Conservation (phyloP, 495 filamentous ascomycete genomes). For the Trichoderma gamsii region DNA sequence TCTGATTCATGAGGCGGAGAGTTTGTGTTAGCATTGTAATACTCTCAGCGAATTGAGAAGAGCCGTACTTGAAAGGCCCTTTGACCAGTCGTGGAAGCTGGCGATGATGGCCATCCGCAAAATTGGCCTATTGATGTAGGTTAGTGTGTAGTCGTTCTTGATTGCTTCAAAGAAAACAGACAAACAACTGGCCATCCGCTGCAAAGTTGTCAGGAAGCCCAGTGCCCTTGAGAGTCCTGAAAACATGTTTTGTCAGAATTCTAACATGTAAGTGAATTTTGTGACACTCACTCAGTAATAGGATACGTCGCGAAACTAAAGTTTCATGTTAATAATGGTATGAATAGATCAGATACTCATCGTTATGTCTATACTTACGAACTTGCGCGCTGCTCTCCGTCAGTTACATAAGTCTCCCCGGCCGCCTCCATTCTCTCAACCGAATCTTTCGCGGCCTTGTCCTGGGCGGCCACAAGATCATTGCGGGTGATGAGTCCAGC, state of each 20-base stretch:
- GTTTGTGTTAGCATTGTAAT: background rate
- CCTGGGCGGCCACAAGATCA: background rate
- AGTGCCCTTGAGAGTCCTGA: background rate
- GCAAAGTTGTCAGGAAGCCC: background rate
- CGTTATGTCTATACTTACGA: background rate
- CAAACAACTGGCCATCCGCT: conserved; percentile 3
- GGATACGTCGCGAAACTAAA: conserved; percentile 9
- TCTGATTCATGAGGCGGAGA: background rate
- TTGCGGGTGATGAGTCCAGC: background rate
- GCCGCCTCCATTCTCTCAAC: background rate
- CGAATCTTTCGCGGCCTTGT: conserved; percentile 1
- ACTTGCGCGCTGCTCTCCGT: conserved; percentile 2
- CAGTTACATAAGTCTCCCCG: background rate
- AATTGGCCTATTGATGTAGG: background rate
- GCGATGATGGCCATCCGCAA: conserved; percentile 7
- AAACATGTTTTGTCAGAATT: background rate
- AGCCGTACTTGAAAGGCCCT: conserved; percentile 1
- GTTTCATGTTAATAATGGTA: background rate
- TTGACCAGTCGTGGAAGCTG: conserved; percentile 1
- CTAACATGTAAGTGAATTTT: background rate
- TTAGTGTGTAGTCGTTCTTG: background rate
- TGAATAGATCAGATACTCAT: background rate
- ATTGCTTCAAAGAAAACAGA: background rate
- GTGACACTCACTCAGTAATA: background rate
- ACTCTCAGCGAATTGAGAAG: no score